Conservation (phyloP, 75 land plant species). For the Gnetum montanum region DNA sequence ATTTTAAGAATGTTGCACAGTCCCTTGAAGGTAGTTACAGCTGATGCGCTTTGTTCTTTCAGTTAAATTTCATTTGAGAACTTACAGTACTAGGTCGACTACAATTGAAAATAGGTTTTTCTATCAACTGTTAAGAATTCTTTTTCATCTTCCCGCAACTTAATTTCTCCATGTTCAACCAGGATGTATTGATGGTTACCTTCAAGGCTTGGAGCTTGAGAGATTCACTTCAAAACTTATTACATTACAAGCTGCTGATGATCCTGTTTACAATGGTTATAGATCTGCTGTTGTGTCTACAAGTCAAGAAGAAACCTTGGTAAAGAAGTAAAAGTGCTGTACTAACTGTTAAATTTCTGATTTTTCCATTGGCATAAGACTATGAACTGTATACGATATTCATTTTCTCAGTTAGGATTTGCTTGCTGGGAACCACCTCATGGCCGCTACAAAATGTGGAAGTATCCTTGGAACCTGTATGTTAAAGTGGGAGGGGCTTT, state of each 20-base stretch:
- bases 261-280: conserved; percentile 57
- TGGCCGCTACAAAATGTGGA: conserved; percentile 47
- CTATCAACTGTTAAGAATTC: too few relatives aligned
- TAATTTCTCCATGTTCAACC: too few relatives aligned
- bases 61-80: not conserved
- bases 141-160: not conserved
- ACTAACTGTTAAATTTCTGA: not conserved
- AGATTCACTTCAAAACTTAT: conserved; percentile 57
- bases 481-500: conserved; percentile 64
- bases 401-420: conserved; percentile 49
- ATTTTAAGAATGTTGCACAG: conserved; percentile 47
- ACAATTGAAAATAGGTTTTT: too few relatives aligned
- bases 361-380: not conserved
- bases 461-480: conserved; percentile 79
- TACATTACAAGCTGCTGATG: conserved; percentile 49
- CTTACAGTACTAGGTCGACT: too few relatives aligned
- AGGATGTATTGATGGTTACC: conserved; percentile 67
- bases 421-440: conserved; percentile 93
- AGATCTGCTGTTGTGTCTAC: conserved; percentile 52
- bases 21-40: conserved; percentile 79
- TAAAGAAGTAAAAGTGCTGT: conserved; percentile 15
- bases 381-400: not conserved
- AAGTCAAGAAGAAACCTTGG: conserved; percentile 58
- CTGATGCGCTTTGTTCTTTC: not conserved
- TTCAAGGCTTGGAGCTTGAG: conserved; percentile 41